These are phyloP conservation scores for Fusarium verrucosum DNA, from an alignment of 2,329 filamentous ascomycete species.

Conservation along the genomic window DNA sequence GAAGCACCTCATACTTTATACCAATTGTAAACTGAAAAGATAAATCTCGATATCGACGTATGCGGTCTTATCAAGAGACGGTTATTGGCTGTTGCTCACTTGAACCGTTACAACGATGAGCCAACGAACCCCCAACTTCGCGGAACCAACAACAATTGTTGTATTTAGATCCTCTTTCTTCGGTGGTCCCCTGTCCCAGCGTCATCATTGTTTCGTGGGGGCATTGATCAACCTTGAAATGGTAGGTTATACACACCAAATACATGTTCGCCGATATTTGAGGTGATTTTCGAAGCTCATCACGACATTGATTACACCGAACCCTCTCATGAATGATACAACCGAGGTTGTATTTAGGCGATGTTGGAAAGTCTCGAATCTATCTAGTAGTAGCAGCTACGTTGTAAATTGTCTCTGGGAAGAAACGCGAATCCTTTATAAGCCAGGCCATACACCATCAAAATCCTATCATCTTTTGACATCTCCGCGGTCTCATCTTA, in stretches of 20 bases:
- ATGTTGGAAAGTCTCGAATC: neutral
- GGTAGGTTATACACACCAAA: neutral
- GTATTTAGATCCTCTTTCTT: neutral
- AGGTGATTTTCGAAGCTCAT: conserved; percentile 41
- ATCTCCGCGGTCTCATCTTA: conserved; percentile 30
- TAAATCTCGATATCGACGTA: neutral
- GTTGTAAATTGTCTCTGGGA: too few relatives aligned
- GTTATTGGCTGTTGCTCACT: conserved; percentile 22
- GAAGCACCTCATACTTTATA: neutral
- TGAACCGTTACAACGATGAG: neutral
- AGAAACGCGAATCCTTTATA: conserved; percentile 33
- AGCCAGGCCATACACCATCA: conserved; percentile 26
- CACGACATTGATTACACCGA: conserved; percentile 37
- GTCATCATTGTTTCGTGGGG: neutral
- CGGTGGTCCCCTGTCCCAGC: neutral
- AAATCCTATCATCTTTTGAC: neutral
- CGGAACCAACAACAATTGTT: neutral
- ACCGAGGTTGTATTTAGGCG: neutral
- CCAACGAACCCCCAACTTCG: neutral
- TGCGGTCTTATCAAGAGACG: conserved; percentile 25
- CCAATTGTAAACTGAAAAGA: neutral
- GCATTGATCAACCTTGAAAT: neutral
- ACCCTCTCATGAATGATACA: neutral
- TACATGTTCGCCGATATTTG: conserved; percentile 20
- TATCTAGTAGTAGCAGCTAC: neutral